phyloP scores from a whole-genome alignment of 441 rosid species.

The Brassica balearica region DNA sequence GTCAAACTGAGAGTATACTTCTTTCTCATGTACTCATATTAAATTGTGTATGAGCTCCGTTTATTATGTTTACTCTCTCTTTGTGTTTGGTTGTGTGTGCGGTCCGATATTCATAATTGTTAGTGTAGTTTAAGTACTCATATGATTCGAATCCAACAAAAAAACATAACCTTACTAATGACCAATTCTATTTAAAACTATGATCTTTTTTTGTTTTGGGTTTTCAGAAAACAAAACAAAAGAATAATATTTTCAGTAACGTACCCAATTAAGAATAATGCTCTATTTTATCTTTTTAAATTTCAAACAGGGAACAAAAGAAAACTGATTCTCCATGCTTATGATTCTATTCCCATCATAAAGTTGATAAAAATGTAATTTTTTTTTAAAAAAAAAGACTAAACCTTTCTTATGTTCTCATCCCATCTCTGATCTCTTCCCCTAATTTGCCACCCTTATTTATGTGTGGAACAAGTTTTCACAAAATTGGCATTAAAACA shows the following conservation, averaged over 20 bases:
- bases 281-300: not conserved
- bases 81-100: not conserved
- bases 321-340: not conserved
- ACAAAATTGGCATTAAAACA: slow-evolving; percentile 6
- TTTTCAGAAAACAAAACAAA: not conserved
- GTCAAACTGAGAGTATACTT: not conserved
- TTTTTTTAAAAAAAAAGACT: not conserved
- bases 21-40: not conserved
- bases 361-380: slow-evolving; percentile 2
- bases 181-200: not conserved
- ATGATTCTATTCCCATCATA: slow-evolving; percentile 2
- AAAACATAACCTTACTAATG: not conserved
- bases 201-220: not conserved
- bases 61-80: not conserved
- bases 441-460: slow-evolving; percentile 28
- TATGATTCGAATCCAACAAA: not conserved
- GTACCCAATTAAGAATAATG: slow-evolving; percentile 4
- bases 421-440: not conserved
- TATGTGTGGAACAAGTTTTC: slow-evolving; percentile 32
- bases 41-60: not conserved
- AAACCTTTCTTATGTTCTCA: slow-evolving; percentile 1
- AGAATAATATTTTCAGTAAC: not conserved
- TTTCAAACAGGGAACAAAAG: not conserved
- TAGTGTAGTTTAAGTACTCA: not conserved
- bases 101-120: not conserved